These are phyloP conservation scores for Xylaria scruposa DNA, from an alignment of 495 filamentous ascomycete genomes.

Conservation along the genomic window DNA sequence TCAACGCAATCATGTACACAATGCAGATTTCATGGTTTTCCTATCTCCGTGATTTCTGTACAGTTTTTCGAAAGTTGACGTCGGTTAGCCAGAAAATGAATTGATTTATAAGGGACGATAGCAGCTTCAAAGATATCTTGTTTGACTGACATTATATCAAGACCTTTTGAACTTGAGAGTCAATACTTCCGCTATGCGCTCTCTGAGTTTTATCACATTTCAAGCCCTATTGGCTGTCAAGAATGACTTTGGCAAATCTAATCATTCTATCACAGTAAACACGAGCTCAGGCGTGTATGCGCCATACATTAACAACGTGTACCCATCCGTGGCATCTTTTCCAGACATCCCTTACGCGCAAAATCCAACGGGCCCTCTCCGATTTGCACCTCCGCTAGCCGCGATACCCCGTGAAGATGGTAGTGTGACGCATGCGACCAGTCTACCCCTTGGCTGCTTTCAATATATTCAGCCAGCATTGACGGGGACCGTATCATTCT, in stretches of 20 bases:
- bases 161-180: too few species aligned
- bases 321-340: conserved; percentile 42
- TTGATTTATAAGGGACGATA: not conserved
- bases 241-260: not conserved
- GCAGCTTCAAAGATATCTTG: not conserved
- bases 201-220: not conserved
- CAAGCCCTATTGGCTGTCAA: not conserved
- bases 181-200: not conserved
- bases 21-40: not conserved
- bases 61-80: not conserved
- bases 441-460: conserved; percentile 19
- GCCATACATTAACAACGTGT: conserved; percentile 42
- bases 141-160: not conserved
- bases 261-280: not conserved
- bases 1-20: not conserved
- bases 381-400: conserved; percentile 36
- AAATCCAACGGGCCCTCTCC: conserved; percentile 35
- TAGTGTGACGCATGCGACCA: not conserved
- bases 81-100: too few species aligned
- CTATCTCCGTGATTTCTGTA: conserved; percentile 1
- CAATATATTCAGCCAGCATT: conserved; percentile 10
- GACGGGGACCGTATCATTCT: not conserved
- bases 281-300: conserved; percentile 40
- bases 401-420: conserved; percentile 11
- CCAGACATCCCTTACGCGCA: conserved; percentile 46